phyloP scores from a whole-genome alignment of 306 rosid genomes.

The cucumber (Cucumis sativus) region DNA sequence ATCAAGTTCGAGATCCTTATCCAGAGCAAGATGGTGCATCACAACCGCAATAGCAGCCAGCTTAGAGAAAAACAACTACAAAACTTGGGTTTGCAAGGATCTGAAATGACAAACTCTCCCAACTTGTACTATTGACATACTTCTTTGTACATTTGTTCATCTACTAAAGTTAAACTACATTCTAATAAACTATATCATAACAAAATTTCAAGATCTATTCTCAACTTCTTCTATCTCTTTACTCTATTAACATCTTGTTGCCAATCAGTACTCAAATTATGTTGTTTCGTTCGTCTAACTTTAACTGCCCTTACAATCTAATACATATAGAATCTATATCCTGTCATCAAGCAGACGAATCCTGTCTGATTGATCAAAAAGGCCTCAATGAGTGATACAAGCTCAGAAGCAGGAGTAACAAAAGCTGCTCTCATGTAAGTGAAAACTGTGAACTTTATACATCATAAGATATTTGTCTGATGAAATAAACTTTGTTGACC shows the following conservation, averaged over 20 bases:
- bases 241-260: not conserved
- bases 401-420: not conserved
- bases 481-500: not conserved
- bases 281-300: not conserved
- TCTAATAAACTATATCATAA: not conserved
- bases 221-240: not conserved
- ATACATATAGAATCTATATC: not conserved
- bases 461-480: not conserved
- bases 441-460: not conserved
- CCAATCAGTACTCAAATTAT: not conserved
- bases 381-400: not conserved
- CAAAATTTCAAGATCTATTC: not conserved
- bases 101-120: not conserved
- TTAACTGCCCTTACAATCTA: not conserved
- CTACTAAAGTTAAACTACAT: not conserved
- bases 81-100: not conserved
- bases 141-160: slow-evolving; percentile 1
- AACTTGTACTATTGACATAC: not conserved
- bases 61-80: no score
- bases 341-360: not conserved
- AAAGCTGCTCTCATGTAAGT: not conserved
- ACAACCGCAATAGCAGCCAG: not conserved
- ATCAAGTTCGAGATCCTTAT: not conserved
- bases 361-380: not conserved
- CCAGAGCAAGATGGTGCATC: not conserved